Percentiles rank a stretch among this genome's conserved stretches.
Evolutionary conservation across 371 early-diverging fungal genomes (phyloP).

Genomic region (Entomophthora muscae): DNA sequence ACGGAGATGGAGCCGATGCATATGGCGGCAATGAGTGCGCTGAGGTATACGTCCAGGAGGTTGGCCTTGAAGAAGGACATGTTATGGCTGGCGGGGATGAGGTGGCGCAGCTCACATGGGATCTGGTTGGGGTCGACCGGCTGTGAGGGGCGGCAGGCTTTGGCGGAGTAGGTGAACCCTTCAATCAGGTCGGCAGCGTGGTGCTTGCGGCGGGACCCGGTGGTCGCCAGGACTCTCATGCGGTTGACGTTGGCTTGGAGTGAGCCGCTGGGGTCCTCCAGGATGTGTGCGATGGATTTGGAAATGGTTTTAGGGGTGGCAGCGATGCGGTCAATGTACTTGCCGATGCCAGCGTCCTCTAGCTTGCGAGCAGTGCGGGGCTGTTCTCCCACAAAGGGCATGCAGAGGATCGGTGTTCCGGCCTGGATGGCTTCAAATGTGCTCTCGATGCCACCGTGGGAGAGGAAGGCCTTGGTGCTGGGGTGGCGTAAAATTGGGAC

Average conservation of each 20-base stretch:
- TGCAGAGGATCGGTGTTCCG: constrained; percentile 4
- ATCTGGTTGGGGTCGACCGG: not conserved
- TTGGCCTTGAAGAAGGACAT: constrained; percentile 2
- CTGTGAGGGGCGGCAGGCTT: not conserved
- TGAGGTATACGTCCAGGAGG: not conserved
- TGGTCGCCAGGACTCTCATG: not conserved
- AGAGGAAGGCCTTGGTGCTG: constrained; percentile 2
- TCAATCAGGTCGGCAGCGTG: not conserved
- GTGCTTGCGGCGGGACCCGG: not conserved
- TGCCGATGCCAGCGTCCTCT: not conserved
- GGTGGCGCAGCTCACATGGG: constrained; percentile 1
- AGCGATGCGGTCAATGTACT: not conserved
- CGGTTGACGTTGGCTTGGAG: not conserved
- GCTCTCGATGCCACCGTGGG: constrained; percentile 8
- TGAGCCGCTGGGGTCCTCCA: not conserved
- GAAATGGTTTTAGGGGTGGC: not conserved
- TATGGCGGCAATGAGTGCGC: too few species aligned
- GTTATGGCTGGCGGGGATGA: not conserved
- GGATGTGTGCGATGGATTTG: not conserved
- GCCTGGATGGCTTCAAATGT: constrained; percentile 4
- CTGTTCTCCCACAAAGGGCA: constrained; percentile 8
- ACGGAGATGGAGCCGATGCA: too few species aligned
- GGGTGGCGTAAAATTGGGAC: constrained; percentile 6
- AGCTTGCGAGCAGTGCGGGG: not conserved
- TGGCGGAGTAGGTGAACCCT: not conserved